Conservation (phyloP, 768 basidiomycete species). For the Lentinula raphanica region DNA sequence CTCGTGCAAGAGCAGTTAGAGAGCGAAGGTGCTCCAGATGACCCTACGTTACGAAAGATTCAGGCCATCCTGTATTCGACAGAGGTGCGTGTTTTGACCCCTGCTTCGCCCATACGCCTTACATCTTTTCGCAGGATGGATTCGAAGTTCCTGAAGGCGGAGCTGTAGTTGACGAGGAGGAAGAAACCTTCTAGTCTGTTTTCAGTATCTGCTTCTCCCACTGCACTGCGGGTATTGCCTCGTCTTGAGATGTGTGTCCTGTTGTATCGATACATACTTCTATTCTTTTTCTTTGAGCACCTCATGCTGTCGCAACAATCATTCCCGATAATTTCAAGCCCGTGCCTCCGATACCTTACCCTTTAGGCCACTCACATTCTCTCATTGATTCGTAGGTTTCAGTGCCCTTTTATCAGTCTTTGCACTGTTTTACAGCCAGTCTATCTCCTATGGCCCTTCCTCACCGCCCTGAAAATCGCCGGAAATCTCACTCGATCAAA, state of each 20-base stretch:
- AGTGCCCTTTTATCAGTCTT: no score
- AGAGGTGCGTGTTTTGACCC: conserved; percentile 50
- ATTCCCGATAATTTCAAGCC: background rate
- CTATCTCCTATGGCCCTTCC: no score
- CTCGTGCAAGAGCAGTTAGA: conserved; percentile 78
- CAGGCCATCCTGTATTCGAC: conserved; percentile 94
- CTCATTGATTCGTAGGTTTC: no score
- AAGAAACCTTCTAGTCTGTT: conserved; percentile 8
- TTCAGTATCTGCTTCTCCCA: background rate
- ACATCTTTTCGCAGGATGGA: conserved; percentile 58
- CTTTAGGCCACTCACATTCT: no score
- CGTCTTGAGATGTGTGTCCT: background rate
- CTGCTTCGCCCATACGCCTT: conserved; percentile 2
- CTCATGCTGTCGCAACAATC: background rate
- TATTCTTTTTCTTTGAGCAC: background rate
- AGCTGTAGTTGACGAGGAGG: conserved; percentile 15
- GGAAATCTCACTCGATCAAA: no score
- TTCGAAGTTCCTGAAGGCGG: conserved; percentile 81
- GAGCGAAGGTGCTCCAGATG: conserved; percentile 55
- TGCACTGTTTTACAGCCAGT: no score
- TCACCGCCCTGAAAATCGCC: no score
- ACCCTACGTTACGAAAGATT: conserved; percentile 64
- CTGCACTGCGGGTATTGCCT: background rate
- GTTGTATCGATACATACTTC: background rate
- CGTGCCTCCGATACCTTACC: no score